Base-by-base conservation (phyloP, 176 grass and related monocot species). In the Oryza longistaminata region DNA sequence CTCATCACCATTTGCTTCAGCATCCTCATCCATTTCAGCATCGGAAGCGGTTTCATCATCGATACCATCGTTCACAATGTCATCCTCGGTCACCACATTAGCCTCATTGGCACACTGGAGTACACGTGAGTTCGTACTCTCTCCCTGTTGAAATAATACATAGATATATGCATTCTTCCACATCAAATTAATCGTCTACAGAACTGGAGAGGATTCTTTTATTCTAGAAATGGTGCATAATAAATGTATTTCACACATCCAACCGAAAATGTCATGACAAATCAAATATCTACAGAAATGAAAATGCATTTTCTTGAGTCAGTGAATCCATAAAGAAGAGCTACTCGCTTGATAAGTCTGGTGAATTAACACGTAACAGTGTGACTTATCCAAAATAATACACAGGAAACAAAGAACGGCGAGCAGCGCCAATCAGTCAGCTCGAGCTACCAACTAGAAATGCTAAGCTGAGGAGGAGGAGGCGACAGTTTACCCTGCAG, bases 21-120 rank as follows among this genome's bases (percentile, higher is more conserved):
- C 35, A 2, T 21, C 0, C 8, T 68, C 48, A 14, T 61, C 39
- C 9, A 50, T 0, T 0, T 7, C 3, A 55, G 60, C 48, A 33
- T 81, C 78, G 76, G 73, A 34, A 14, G 55, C 4, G 2, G 2
- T 22, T 81, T 69, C 85, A 42, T 75, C 60, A 11, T 90, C 79
- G 3, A 14, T 25, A 45, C 8, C 37, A 75, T 15, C 44, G 37
- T 83, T 66, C 0, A 39, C 46, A 3, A 1, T 6, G 15, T 39
- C 61, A 7, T 90, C 84, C 35, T 83, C 79, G 5, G 74, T 73
- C 68, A 68, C 68, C 19, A 82, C 55, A 60, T 73, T 78, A 14
- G 48, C 73, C 69, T 90, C 60, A 45, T 45, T 37, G 39, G 79
- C 74, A 39, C 60, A 83, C 7, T 13, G 61, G 46, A 55, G 3